A percentile compares a stretch with the other conserved stretches of the same genome.
phyloP scores from a whole-genome alignment of 495 filamentous ascomycete genomes.

The Clavariopsis aquatica region DNA sequence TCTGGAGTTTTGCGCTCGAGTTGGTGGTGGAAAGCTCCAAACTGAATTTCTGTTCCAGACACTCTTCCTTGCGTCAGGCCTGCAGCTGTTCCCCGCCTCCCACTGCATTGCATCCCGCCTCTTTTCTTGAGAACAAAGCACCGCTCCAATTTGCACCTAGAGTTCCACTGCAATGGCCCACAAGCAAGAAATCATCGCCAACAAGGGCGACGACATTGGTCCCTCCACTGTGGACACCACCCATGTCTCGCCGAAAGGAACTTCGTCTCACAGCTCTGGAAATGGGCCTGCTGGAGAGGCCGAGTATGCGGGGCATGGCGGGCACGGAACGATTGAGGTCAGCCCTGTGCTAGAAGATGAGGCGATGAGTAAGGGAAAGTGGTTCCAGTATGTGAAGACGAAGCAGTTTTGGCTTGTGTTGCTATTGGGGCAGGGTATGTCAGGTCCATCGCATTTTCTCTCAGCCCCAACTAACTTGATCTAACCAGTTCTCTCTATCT shows the following conservation, averaged over 20 bases:
- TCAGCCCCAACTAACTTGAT: no score
- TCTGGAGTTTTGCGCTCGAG: constrained; percentile 49
- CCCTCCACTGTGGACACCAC: constrained; percentile 30
- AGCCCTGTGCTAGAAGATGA: constrained; percentile 48
- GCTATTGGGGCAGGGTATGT: constrained; percentile 61
- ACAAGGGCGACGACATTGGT: constrained; percentile 37
- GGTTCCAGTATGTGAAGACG: constrained; percentile 80
- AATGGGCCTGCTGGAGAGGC: constrained; percentile 32
- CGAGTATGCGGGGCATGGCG: constrained; percentile 29
- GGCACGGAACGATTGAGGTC: not conserved
- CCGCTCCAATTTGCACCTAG: not conserved
- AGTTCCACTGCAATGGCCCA: constrained; percentile 17
- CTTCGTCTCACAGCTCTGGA: constrained; percentile 32
- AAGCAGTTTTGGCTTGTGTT: constrained; percentile 85
- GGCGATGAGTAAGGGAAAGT: constrained; percentile 52
- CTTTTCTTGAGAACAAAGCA: not conserved
- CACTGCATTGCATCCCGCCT: not conserved
- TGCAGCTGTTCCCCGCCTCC: not conserved
- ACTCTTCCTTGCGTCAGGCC: not conserved
- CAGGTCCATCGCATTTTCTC: not conserved
- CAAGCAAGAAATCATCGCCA: constrained; percentile 13
- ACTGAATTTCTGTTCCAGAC: constrained; percentile 10
- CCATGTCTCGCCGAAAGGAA: constrained; percentile 40
- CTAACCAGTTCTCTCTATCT: constrained; percentile 72
- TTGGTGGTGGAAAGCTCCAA: constrained; percentile 42